Base-by-base conservation (phyloP, 345 rosid genomes). In the Limnanthes douglasii region DNA sequence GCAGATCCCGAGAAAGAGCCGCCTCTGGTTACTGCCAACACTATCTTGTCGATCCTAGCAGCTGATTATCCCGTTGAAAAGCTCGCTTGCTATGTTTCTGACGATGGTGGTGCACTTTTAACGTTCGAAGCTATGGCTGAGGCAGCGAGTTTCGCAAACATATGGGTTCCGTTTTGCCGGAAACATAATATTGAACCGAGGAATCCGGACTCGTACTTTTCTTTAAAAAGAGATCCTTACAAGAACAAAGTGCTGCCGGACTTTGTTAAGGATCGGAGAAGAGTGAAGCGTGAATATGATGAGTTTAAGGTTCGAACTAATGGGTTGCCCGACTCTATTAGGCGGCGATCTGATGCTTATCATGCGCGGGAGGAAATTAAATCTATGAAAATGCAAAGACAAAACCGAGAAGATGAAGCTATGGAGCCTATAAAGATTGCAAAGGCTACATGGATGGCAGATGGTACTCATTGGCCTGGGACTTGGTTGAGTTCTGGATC, bases 1-100 rank as follows among this genome's bases (percentile, higher is more conserved):
- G 98, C 98, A 1, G 98, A 90, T 61, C 98, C 98, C 0, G 98
- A 90, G 63, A 90, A 90, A 61, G 98, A 90, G 43, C 98, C 98
- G 1, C 98, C 98, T 35, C 85, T 90, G 46, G 98, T 90, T 45
- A 90, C 98, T 34, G 79, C 88, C 36, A 90, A 84, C 64, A 90
- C 98, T 23, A 90, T 90, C 47, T 57, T 90, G 53, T 90, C 98
- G 10, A 90, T 90, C 46, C 65, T 90, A 24, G 98, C 95, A 29
- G 84, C 86, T 24, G 74, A 90, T 11, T 90, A 77, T 53, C 98
- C 98, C 0, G 84, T 80, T 25, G 98, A 90, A 62, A 90, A 90
- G 63, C 94, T 90, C 52, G 61, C 98, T 40, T 90, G 98, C 57
- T 90, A 90, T 60, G 95, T 90, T 41, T 90, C 98, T 17, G 98